Conservation (phyloP, 139 green algal species). For the Chlorella sp. region DNA sequence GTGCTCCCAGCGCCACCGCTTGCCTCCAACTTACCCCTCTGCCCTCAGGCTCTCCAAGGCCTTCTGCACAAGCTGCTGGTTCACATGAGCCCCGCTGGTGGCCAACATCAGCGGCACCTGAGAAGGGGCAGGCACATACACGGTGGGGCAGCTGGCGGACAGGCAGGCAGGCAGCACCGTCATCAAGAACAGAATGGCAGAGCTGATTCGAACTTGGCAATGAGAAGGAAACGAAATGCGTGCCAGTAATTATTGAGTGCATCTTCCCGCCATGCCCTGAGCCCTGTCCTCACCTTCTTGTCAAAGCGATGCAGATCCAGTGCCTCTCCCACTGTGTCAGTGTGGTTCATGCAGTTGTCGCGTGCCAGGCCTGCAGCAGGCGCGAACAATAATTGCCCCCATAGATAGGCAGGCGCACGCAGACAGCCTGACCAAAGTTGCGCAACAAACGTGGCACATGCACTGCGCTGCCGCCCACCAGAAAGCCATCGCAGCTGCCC, state of each 20-base stretch:
- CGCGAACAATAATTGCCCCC: not conserved
- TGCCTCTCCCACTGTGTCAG: conserved; percentile 4
- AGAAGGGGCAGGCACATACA: not conserved
- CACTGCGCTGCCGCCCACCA: not conserved
- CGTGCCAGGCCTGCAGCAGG: conserved; percentile 27
- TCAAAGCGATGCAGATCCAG: conserved; percentile 1
- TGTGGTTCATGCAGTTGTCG: conserved; percentile 65
- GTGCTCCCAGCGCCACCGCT: not conserved
- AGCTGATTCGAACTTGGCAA: too few species aligned
- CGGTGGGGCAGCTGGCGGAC: not conserved
- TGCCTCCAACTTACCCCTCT: not conserved
- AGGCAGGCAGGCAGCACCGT: not conserved
- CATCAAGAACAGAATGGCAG: not conserved
- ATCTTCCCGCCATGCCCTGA: too few species aligned
- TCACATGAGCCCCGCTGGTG: too few species aligned
- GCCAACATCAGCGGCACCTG: not conserved
- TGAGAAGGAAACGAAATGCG: too few species aligned
- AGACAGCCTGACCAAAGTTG: not conserved
- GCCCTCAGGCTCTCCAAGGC: not conserved
- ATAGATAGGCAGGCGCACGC: not conserved
- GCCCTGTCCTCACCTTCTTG: not conserved
- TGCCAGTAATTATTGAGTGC: too few species aligned
- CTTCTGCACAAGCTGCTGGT: not conserved
- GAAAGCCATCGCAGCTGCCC: too few species aligned
- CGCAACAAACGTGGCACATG: not conserved